Percentiles rank a stretch among this genome's conserved stretches.
Evolutionary conservation across 2,329 filamentous ascomycete species (phyloP).

Genomic region (Immersiporthe knoxdaviesiana): DNA sequence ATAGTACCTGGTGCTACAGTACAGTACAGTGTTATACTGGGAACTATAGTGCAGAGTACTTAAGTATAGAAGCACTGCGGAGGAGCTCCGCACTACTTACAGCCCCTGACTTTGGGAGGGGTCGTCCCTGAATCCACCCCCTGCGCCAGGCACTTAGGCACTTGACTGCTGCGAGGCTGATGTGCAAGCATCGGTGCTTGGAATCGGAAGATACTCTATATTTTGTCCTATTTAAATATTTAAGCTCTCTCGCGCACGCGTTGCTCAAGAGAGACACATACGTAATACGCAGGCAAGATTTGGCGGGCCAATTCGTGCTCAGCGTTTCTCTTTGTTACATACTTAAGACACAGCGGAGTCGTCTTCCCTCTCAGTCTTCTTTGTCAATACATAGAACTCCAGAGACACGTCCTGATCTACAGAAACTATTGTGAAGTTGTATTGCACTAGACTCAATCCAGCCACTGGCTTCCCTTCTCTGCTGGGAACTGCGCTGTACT

Average conservation of each 20-base stretch:
- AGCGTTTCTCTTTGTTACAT: not conserved
- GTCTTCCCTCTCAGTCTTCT: not conserved
- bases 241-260: not conserved
- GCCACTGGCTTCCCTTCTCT: slow-evolving; percentile 2
- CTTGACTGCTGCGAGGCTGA: not conserved
- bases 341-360: not conserved
- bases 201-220: not conserved
- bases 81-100: not conserved
- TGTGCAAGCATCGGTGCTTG: not conserved
- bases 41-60: not conserved
- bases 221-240: not conserved
- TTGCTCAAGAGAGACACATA: slow-evolving; percentile 5
- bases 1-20: no score
- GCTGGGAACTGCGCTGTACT: slow-evolving; percentile 3
- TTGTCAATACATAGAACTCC: not conserved
- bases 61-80: slow-evolving; percentile 1
- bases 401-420: slow-evolving; percentile 2
- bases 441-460: slow-evolving; percentile 13
- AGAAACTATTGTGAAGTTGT: slow-evolving; percentile 3
- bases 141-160: not conserved
- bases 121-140: not conserved
- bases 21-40: not conserved
- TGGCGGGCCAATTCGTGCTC: not conserved
- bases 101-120: slow-evolving; percentile 2
- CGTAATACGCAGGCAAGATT: not conserved